A percentile compares a stretch with the other conserved stretches of the same genome.
Evolutionary conservation across 352 stramenopile genomes (phyloP).

Genomic region (Achlya hypogyna): DNA sequence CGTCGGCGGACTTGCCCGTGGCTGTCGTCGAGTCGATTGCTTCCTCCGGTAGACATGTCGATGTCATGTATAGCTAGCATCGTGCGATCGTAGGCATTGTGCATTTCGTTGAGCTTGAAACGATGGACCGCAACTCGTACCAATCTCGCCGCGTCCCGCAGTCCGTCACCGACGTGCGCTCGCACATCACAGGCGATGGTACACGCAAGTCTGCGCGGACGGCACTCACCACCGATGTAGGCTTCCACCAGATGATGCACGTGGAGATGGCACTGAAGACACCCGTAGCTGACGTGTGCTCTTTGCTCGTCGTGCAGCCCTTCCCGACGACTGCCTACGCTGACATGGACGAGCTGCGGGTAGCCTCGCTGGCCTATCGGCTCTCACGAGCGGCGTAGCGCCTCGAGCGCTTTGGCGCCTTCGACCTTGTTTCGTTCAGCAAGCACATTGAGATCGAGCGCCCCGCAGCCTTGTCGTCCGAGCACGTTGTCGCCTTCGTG

Average conservation of each 20-base stretch:
- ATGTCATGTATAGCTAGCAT: not conserved
- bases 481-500: conserved; percentile 21
- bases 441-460: conserved; percentile 22
- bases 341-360: conserved; percentile 34
- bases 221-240: not conserved
- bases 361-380: conserved; percentile 14
- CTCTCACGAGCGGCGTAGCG: conserved; percentile 19
- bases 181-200: not conserved
- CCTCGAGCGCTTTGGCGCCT: conserved; percentile 27
- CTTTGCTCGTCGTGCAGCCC: conserved; percentile 18
- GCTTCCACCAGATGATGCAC: conserved; percentile 10
- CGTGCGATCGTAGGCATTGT: not conserved
- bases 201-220: not conserved
- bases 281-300: not conserved
- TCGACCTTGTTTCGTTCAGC: conserved; percentile 15
- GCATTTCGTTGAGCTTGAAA: not conserved
- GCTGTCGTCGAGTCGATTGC: not conserved
- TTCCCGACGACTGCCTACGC: conserved; percentile 27
- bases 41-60: not conserved
- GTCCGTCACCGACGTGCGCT: not conserved
- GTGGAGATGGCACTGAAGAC: not conserved
- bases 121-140: not conserved
- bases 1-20: not conserved
- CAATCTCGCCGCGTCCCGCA: too few relatives aligned
- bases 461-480: conserved; percentile 8